These are phyloP conservation scores for Solanum piurae DNA, from an alignment of 257 asterid genomes.

Conservation along the genomic window DNA sequence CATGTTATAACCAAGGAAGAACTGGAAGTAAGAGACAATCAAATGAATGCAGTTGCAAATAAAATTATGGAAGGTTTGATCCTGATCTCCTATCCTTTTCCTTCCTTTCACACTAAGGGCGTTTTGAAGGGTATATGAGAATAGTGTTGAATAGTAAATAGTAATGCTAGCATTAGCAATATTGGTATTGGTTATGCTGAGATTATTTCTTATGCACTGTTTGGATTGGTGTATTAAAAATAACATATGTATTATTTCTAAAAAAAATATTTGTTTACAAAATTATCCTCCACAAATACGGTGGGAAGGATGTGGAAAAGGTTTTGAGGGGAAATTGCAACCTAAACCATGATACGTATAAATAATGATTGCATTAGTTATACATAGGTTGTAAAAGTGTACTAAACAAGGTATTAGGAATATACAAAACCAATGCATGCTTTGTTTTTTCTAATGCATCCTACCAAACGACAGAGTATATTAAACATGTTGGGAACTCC, in stretches of 20 bases:
- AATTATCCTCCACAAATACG: neutral
- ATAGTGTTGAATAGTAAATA: neutral
- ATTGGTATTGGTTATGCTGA: neutral
- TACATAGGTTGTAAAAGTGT: neutral
- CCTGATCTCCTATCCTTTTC: neutral
- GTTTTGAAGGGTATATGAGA: neutral
- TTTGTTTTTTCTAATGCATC: neutral
- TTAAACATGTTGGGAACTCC: neutral
- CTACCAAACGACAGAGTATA: neutral
- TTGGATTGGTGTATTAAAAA: neutral
- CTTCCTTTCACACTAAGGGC: neutral
- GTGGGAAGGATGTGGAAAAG: neutral
- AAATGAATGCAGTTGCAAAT: constrained; percentile 9
- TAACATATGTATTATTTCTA: neutral
- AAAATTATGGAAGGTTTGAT: constrained; percentile 25
- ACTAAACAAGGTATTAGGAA: neutral
- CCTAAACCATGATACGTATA: neutral
- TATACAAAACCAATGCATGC: neutral
- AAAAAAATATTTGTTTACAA: neutral
- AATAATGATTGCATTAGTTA: neutral
- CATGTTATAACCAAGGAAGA: constrained; percentile 75
- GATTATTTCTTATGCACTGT: neutral
- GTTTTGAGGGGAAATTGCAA: neutral
- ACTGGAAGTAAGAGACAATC: constrained; percentile 17
- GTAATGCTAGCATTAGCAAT: neutral